These are phyloP conservation scores for Pythium brachiatum DNA, from an alignment of 352 stramenopile genomes.

Conservation along the genomic window DNA sequence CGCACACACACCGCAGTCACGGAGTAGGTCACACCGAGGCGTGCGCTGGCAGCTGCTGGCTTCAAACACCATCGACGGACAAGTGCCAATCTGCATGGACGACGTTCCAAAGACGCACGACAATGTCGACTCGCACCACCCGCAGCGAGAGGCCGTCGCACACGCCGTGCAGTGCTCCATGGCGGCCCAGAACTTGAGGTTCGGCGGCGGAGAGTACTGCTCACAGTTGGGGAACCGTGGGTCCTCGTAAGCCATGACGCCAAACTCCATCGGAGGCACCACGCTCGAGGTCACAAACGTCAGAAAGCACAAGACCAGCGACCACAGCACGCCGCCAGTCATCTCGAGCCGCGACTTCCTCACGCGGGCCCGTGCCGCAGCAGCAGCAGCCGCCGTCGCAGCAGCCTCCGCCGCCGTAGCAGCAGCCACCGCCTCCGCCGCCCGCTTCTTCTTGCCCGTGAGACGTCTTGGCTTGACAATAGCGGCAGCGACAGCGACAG, in stretches of 20 bases:
- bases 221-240: slow-evolving; percentile 39
- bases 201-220: slow-evolving; percentile 42
- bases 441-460: slow-evolving; percentile 1
- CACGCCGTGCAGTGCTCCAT: slow-evolving; percentile 77
- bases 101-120: slow-evolving; percentile 62
- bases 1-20: slow-evolving; percentile 66
- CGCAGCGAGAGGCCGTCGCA: slow-evolving; percentile 59
- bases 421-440: neutral
- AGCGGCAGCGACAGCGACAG: neutral
- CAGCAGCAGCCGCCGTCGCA: neutral
- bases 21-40: slow-evolving; percentile 46
- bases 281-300: neutral
- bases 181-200: slow-evolving; percentile 57
- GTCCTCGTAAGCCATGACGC: neutral
- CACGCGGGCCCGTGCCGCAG: neutral
- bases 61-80: slow-evolving; percentile 61
- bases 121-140: slow-evolving; percentile 92
- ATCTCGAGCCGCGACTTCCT: neutral
- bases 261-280: no score
- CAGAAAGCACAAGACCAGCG: neutral
- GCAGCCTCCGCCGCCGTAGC: neutral
- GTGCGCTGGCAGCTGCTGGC: slow-evolving; percentile 68
- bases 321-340: neutral
- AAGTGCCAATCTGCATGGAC: slow-evolving; percentile 23
- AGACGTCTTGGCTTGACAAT: neutral